phyloP scores from a whole-genome alignment of 495 filamentous ascomycete species.

The Penicillium chermesinum region DNA sequence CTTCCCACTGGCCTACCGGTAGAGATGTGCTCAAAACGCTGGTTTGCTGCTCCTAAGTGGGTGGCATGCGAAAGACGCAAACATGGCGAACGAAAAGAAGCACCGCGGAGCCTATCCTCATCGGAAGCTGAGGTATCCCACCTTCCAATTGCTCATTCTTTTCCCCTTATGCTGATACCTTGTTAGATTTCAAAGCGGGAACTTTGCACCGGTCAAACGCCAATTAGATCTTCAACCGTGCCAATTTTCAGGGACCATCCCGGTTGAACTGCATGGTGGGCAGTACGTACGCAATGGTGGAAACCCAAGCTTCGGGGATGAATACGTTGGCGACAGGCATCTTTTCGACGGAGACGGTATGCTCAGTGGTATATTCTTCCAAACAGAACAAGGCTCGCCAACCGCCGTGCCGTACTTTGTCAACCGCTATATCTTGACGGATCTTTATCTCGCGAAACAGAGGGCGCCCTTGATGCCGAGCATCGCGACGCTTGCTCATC shows the following conservation, averaged over 20 bases:
- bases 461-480: conserved; percentile 53
- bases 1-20: no score
- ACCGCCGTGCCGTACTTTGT: conserved; percentile 52
- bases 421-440: conserved; percentile 61
- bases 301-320: conserved; percentile 56
- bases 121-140: background rate
- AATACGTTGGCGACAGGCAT: conserved; percentile 51
- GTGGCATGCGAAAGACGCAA: no score
- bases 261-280: conserved; percentile 54
- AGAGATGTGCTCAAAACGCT: no score
- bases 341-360: conserved; percentile 73
- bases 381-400: conserved; percentile 15
- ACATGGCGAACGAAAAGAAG: no score
- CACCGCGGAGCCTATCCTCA: no score
- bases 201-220: conserved; percentile 56
- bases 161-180: conserved; percentile 25
- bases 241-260: conserved; percentile 48
- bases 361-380: conserved; percentile 59
- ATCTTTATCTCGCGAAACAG: conserved; percentile 49
- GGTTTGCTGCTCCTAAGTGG: no score
- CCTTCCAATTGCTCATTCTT: background rate
- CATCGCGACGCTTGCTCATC: conserved; percentile 55
- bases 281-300: conserved; percentile 69
- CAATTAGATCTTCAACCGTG: conserved; percentile 47
- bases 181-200: conserved; percentile 50